phyloP scores from a whole-genome alignment of 352 stramenopile species.

The Pythium vanterpoolii region DNA sequence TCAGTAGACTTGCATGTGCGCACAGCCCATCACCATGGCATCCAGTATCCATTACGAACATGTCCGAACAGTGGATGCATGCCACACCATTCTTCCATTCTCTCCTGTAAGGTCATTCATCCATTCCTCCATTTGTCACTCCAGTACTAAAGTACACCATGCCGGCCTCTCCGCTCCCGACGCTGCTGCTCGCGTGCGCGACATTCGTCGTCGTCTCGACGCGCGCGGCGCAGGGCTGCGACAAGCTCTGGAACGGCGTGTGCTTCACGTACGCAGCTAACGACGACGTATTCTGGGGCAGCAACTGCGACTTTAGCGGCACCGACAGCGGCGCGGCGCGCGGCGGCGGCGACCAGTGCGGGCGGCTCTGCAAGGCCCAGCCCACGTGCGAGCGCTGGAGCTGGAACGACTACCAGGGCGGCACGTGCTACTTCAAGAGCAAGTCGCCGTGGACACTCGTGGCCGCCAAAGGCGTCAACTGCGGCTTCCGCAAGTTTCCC shows the following conservation, averaged over 20 bases:
- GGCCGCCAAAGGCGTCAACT: constrained; percentile 3
- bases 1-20: too few relatives aligned
- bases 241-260: constrained; percentile 26
- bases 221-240: constrained; percentile 10
- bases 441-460: constrained; percentile 16
- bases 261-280: constrained; percentile 21
- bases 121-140: neutral
- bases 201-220: neutral
- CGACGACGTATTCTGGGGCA: constrained; percentile 25
- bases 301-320: constrained; percentile 21
- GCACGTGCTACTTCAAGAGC: constrained; percentile 25
- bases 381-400: constrained; percentile 23
- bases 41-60: too few relatives aligned
- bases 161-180: neutral
- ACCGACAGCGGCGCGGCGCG: constrained; percentile 6
- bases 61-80: too few relatives aligned
- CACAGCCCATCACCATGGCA: too few relatives aligned
- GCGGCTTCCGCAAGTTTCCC: constrained; percentile 24
- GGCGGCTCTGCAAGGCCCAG: constrained; percentile 8
- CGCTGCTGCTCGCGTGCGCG: constrained; percentile 4
- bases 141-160: too few relatives aligned
- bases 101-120: too few relatives aligned
- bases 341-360: constrained; percentile 24
- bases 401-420: constrained; percentile 21
- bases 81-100: too few relatives aligned